Base-by-base conservation (phyloP, 179 eudicot genomes). In the Silene vulgaris region DNA sequence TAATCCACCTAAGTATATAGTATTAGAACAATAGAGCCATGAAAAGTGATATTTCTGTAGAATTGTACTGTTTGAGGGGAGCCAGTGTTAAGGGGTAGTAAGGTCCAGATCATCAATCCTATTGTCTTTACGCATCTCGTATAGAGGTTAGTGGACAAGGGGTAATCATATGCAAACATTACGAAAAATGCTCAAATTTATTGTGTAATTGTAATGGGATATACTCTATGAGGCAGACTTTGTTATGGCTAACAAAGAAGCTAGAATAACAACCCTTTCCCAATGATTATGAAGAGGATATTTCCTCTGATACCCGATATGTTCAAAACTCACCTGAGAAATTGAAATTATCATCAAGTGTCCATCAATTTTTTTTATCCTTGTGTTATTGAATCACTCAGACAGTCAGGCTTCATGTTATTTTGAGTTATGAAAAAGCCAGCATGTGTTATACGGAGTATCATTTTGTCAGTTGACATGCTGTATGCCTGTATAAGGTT, bases 261-360 rank as follows among this genome's bases (percentile, higher is more conserved):
- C 71, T 35, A 17, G 23, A 30, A 35, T 66, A 28, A 3, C 59
- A 14, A 52, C 5, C 57, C 19, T 56, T 56, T 56, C 60, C 19
- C 8, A 56, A n/a, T 56, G 60, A 56, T 56, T n/a, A 16, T 26
- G 16, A 64, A 29, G 1, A 12, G 37, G 35, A 66, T 32, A 17
- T 40, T 66, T 17, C 71, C 59, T 45, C 17, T 20, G 48, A 5
- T 48, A 1, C 29, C 26, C 21, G 5, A 40, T 0, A 37, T 68
- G 72, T 69, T 43, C 73, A 69, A 69, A 67, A 48, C 30, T 11
- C 57, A 20, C 40, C 43, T 45, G n/a, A 19, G 50, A 71, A 40
- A 9, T 50, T 52, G 19, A 71, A 48, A 48, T 26, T 12, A 26
- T 52, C 61, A 52, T 50, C 19, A 2, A 23, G 43, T 54, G 40